Percentiles rank a stretch among this genome's conserved stretches.
These are phyloP conservation scores for Scenedesmus sp. DNA, from an alignment of 163 green algal species.

Conservation along the genomic window DNA sequence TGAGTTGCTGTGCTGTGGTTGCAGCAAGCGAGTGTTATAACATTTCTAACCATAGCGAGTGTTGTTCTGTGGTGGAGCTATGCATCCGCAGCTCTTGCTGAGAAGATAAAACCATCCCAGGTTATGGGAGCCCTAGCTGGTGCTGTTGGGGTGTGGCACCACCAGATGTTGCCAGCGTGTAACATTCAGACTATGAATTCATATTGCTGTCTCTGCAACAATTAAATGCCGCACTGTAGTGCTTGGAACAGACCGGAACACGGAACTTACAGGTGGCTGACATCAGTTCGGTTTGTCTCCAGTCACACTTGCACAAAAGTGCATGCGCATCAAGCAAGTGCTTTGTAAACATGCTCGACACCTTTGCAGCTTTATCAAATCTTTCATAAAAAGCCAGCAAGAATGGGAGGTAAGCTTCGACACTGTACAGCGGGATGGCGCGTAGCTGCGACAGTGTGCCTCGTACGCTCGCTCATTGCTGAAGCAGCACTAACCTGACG, in stretches of 20 bases:
- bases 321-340: too few relatives aligned
- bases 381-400: too few relatives aligned
- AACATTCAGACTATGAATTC: not conserved
- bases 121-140: not conserved
- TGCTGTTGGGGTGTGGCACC: not conserved
- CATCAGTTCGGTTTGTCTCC: not conserved
- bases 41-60: not conserved
- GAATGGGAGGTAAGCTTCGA: not conserved
- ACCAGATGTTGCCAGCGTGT: not conserved
- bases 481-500: not conserved
- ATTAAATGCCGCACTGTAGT: not conserved
- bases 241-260: not conserved
- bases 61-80: not conserved
- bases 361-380: not conserved
- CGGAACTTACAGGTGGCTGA: not conserved
- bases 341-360: not conserved
- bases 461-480: not conserved
- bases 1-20: not conserved
- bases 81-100: not conserved
- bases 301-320: not conserved
- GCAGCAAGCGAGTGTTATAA: not conserved
- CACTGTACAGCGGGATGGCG: not conserved
- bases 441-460: not conserved
- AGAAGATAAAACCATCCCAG: conserved; percentile 5
- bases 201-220: not conserved